phyloP scores from a whole-genome alignment of 352 stramenopile species.

The Pythium graminicola region DNA sequence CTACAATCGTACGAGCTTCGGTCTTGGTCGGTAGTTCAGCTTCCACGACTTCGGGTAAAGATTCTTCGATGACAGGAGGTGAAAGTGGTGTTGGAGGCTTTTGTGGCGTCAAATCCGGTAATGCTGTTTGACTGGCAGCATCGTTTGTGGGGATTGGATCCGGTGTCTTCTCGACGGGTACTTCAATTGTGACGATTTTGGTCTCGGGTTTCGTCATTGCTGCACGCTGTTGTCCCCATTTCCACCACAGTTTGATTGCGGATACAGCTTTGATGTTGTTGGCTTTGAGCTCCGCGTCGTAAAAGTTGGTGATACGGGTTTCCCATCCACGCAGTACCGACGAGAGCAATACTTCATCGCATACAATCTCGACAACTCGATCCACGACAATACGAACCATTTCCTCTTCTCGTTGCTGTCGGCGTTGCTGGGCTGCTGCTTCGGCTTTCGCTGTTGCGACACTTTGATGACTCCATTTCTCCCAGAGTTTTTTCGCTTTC shows the following conservation, averaged over 20 bases:
- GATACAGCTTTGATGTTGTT: too few species aligned
- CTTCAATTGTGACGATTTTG: too few species aligned
- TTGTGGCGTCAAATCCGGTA: background rate
- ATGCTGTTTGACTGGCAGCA: background rate
- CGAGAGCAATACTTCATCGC: background rate
- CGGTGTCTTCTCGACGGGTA: background rate
- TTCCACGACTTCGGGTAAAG: background rate
- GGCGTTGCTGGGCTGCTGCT: background rate
- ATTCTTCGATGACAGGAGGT: background rate
- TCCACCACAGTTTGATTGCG: too few species aligned
- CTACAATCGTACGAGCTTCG: background rate
- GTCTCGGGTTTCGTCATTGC: too few species aligned
- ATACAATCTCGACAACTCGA: background rate
- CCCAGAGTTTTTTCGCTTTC: slow-evolving; percentile 14
- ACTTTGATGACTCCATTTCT: slow-evolving; percentile 11
- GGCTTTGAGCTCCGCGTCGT: too few species aligned
- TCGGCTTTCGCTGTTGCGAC: background rate
- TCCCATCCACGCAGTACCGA: background rate
- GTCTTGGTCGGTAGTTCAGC: background rate
- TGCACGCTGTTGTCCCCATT: too few species aligned
- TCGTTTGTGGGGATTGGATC: too few species aligned
- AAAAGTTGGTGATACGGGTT: too few species aligned
- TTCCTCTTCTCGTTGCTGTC: background rate
- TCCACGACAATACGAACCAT: background rate
- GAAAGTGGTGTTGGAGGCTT: too few species aligned